Evolutionary conservation across 176 grass and related monocot genomes (phyloP).

Genomic region (Tillandsia fasciculata): DNA sequence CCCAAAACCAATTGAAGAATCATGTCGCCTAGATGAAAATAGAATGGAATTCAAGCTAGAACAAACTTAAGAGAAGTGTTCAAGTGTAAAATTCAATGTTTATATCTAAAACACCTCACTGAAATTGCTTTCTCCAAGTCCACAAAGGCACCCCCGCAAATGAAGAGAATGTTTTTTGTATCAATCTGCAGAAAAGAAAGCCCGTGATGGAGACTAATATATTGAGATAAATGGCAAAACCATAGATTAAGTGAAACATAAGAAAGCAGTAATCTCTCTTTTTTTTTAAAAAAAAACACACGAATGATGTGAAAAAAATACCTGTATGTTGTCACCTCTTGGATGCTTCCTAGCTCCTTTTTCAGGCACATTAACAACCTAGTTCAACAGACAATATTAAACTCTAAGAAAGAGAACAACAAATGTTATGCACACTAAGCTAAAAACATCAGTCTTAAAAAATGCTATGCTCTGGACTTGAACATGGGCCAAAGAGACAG

Average conservation of each 20-base stretch:
- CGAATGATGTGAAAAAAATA: constrained; percentile 1
- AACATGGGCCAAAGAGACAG: not conserved
- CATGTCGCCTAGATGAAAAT: constrained; percentile 36
- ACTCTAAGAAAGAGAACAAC: constrained; percentile 17
- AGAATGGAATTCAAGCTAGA: not conserved
- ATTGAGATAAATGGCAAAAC: too few relatives aligned
- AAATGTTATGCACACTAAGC: not conserved
- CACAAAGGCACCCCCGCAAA: constrained; percentile 68
- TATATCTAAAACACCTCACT: constrained; percentile 36
- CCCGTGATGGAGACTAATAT: not conserved
- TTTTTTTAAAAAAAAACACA: too few relatives aligned
- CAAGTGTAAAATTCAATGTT: constrained; percentile 10
- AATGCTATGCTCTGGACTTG: not conserved
- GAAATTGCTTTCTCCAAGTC: constrained; percentile 79
- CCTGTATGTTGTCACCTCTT: constrained; percentile 70
- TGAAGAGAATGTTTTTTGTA: constrained; percentile 77
- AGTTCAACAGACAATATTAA: constrained; percentile 33
- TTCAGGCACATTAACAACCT: constrained; percentile 78
- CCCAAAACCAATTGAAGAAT: constrained; percentile 69
- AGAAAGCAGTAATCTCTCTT: too few relatives aligned
- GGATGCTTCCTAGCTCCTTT: constrained; percentile 75
- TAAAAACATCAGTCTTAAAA: not conserved
- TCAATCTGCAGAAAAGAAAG: constrained; percentile 49
- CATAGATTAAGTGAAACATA: too few relatives aligned
- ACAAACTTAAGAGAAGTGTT: not conserved